Evolutionary conservation across 805 yeast species (phyloP).

Genomic region (Ogataea ganodermae): DNA sequence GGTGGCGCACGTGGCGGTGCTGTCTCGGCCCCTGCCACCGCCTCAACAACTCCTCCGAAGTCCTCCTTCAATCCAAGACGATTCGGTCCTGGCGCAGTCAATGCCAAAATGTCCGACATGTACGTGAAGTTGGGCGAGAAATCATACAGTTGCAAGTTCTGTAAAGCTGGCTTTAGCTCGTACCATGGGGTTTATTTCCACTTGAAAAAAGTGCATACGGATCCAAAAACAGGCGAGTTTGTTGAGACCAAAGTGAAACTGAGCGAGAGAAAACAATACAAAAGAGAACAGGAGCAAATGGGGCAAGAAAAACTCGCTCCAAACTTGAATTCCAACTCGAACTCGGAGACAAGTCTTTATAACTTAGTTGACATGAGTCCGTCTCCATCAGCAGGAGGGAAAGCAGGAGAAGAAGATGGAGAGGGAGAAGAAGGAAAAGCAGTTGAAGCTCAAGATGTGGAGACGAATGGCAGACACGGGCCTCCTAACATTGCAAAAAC

Average conservation of each 20-base stretch:
- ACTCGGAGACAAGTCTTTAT: too few species aligned
- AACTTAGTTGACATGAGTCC: too few species aligned
- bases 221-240: conserved; percentile 21
- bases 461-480: too few species aligned
- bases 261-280: conserved; percentile 12
- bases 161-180: conserved; percentile 20
- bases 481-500: not conserved
- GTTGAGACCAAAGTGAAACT: conserved; percentile 15
- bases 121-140: conserved; percentile 19
- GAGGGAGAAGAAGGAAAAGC: too few species aligned
- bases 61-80: conserved; percentile 11
- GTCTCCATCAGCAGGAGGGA: too few species aligned
- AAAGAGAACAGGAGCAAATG: not conserved
- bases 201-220: conserved; percentile 23
- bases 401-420: not conserved
- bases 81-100: conserved; percentile 19
- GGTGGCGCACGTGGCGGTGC: too few species aligned
- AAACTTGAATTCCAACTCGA: too few species aligned
- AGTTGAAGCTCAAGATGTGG: too few species aligned
- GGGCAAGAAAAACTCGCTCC: not conserved
- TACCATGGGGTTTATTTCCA: conserved; percentile 31
- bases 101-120: conserved; percentile 22
- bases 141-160: conserved; percentile 21
- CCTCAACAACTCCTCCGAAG: not conserved
- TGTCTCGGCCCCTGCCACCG: too few species aligned